Conservation (phyloP, 495 filamentous ascomycete species). For the Elasticomyces elasticus region DNA sequence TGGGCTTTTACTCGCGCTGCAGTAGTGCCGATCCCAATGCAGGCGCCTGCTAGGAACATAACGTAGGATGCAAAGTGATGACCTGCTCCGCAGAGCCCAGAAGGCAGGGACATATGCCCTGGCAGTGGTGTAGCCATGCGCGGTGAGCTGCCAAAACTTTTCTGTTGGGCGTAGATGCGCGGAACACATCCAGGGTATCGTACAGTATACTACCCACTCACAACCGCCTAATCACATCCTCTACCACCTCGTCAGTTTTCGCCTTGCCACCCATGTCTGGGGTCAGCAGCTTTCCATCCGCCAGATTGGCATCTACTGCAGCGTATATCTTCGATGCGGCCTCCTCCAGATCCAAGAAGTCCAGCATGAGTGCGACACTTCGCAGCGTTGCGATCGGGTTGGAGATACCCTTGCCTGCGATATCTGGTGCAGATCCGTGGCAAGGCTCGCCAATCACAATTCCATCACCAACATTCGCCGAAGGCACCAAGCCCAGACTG, state of each 20-base stretch:
- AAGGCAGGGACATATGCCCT: no score
- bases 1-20: no score
- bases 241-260: slow-evolving; percentile 76
- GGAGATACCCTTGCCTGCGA: slow-evolving; percentile 81
- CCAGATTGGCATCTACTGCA: slow-evolving; percentile 85
- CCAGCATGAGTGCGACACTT: slow-evolving; percentile 87
- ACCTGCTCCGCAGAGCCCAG: no score
- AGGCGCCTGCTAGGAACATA: no score
- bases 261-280: slow-evolving; percentile 89
- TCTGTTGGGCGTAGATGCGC: no score
- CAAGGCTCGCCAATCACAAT: slow-evolving; percentile 98
- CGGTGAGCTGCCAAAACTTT: no score
- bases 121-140: no score
- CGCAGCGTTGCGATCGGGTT: slow-evolving; percentile 94
- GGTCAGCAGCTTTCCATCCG: slow-evolving; percentile 69
- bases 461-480: slow-evolving; percentile 85
- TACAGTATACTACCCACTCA: no score
- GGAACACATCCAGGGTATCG: no score
- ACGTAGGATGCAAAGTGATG: no score
- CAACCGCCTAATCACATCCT: slow-evolving; percentile 78
- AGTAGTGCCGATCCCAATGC: no score
- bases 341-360: slow-evolving; percentile 77
- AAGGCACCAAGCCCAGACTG: slow-evolving; percentile 87
- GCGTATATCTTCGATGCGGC: slow-evolving; percentile 83
- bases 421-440: slow-evolving; percentile 92